Evolutionary conservation across 306 rosid species (phyloP), one percentile per base, ranked within the genome.

Genomic region (Hippophae tibetana): DNA sequence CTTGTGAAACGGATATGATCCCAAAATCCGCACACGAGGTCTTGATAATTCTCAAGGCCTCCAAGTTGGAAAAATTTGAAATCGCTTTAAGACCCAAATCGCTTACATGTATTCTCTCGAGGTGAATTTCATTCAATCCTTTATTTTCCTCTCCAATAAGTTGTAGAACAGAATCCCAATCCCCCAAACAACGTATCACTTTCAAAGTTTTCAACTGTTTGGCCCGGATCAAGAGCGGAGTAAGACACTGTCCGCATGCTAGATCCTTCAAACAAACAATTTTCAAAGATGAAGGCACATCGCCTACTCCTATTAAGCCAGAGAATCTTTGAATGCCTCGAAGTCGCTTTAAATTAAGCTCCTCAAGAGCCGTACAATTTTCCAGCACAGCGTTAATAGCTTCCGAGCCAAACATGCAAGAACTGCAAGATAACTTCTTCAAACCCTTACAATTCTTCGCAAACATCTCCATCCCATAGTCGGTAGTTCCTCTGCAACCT

Each of bases 91-190:
- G 84, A 53, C 96, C 96, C 55, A 63, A 76, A 77, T 89, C 96
- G 9, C 85, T 79, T 18, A 89, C 90, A 48, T 85, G 96, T 47
- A 89, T 57, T 77, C 84, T 85, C 83, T 89, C 96, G 1, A 89
- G 74, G 44, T 89, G 96, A 48, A 89, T 40, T 52, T 89, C 96
- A 42, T 56, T 67, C 55, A 89, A 72, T 8, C 74, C 76, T 13
- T 40, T 11, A 60, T 79, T 79, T 8, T 61, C 69, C 4, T 52
- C 23, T 6, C 90, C 86, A 11, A 83, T 54, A 46, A 31, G 59
- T 51, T 83, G 81, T 52, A 89, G 61, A 49, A 78, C 73, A 11
- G 64, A 59, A 59, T 89, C 96, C 96, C 96, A 89, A 72, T 85
- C 84, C 7, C 94, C 96, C 68, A 79, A 72, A 69, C 96, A 83